Evolutionary conservation across 768 basidiomycete genomes (phyloP), one percentile per base, ranked within the genome.

Genomic region (Leccinum rimulosum): DNA sequence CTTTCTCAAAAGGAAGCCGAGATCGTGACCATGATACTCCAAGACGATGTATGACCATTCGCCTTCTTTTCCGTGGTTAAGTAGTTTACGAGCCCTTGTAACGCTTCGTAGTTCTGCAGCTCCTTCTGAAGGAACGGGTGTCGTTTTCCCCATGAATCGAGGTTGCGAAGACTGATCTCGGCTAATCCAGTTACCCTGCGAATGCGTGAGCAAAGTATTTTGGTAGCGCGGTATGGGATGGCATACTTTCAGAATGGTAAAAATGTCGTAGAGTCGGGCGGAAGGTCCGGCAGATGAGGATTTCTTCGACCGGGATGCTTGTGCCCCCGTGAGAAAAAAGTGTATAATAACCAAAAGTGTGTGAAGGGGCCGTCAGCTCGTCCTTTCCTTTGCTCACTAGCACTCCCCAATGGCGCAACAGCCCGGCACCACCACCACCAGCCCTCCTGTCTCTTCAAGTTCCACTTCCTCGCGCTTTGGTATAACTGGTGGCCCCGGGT

Each of bases 401-500:
- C n/a, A n/a, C 48, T 28, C 49, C 25, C 22, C 52, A 35, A 63
- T 67, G 59, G 63, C 61, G 17, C 71, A 74, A 36, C 68, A 73
- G 45, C 48, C 52, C 30, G 25, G 50, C 4, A 25, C 64, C 28
- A 57, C 60, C 17, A 25, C 52, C 17, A 25, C 52, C 22, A 47
- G 57, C 15, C 19, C 66, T 9, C 31, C 28, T 1, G 51, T 43
- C 40, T 47, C 64, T 6, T 58, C 69, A 8, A 25, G 54, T 17
- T 6, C 55, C 3, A 3, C 51, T 22, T 52, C 51, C 3, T 2
- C n/a, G 27, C 19, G 5, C 3, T n/a, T 53, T 15, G 69, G 69
- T 17, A 68, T 71, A 49, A 69, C 70, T 45, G 68, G 71, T 38
- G 69, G 70, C 2, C 63, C 69, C 2, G 69, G 65, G 8, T 67